These are phyloP conservation scores for Suillus americanus DNA, from an alignment of 768 basidiomycete species.

Conservation along the genomic window DNA sequence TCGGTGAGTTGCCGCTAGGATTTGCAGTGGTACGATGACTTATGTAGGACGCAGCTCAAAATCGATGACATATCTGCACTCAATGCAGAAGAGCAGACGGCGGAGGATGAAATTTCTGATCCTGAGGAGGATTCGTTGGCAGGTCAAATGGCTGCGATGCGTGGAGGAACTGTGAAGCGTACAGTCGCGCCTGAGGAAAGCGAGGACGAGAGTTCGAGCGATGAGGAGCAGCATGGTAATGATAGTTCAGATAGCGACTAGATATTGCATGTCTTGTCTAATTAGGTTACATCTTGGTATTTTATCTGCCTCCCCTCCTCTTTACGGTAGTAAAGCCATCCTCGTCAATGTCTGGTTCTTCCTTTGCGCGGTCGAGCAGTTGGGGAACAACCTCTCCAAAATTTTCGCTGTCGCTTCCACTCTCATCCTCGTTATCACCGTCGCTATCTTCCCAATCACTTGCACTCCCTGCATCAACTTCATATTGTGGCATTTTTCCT, in stretches of 20 bases:
- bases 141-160: conserved; percentile 97
- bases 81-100: conserved; percentile 53
- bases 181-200: conserved; percentile 43
- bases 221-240: conserved; percentile 49
- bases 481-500: conserved; percentile 54
- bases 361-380: conserved; percentile 45
- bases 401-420: conserved; percentile 27
- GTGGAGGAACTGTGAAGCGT: conserved; percentile 83
- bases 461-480: conserved; percentile 38
- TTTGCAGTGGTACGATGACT: background rate
- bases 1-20: conserved; percentile 47
- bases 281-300: background rate
- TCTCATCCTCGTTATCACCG: conserved; percentile 26
- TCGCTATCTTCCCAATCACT: conserved; percentile 51
- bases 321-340: conserved; percentile 90
- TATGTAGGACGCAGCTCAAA: conserved; percentile 57
- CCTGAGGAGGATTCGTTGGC: conserved; percentile 96
- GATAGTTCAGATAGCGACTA: conserved; percentile 51
- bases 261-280: background rate
- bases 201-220: conserved; percentile 50
- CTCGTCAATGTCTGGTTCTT: conserved; percentile 80
- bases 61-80: conserved; percentile 72
- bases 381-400: conserved; percentile 58
- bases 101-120: conserved; percentile 95
- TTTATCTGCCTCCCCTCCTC: conserved; percentile 48